Conservation (phyloP, 805 yeast genomes). For the Nakazawaea holstii region DNA sequence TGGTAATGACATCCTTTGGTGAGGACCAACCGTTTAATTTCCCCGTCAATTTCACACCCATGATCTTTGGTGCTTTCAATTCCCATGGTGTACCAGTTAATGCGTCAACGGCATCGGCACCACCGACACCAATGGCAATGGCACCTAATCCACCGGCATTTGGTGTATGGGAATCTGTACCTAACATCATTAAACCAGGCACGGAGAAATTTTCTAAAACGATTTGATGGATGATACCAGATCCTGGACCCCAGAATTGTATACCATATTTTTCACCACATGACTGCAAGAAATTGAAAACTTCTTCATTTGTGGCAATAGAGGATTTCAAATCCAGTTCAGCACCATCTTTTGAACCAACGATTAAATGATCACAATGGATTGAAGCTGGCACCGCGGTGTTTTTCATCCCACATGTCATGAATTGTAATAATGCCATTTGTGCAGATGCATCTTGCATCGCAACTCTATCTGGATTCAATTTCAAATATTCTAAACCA, state of each 20-base stretch:
- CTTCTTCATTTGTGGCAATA: conserved; percentile 87
- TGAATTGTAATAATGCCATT: conserved; percentile 95
- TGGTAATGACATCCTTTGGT: conserved; percentile 92
- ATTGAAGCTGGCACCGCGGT: conserved; percentile 95
- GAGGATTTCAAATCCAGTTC: conserved; percentile 80
- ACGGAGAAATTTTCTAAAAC: conserved; percentile 93
- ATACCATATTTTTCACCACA: conserved; percentile 94
- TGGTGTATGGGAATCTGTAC: conserved; percentile 97
- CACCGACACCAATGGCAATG: conserved; percentile 98
- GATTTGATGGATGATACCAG: conserved; percentile 97
- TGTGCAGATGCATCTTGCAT: conserved; percentile 99
- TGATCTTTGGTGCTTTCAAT: conserved; percentile 91
- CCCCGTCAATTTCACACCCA: conserved; percentile 95
- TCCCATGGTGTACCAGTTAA: conserved; percentile 96
- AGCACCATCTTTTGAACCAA: conserved; percentile 85
- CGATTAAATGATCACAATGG: conserved; percentile 97
- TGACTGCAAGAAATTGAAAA: conserved; percentile 82
- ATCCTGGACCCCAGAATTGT: conserved; percentile 99
- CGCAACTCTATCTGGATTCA: conserved; percentile 97
- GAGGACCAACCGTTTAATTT: conserved; percentile 92
- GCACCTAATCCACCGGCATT: conserved; percentile 98
- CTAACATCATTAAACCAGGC: conserved; percentile 95
- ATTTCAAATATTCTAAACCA: conserved; percentile 86
- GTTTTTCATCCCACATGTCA: conserved; percentile 89
- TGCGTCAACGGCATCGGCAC: conserved; percentile 98